Evolutionary conservation across 2,329 filamentous ascomycete species (phyloP).

Genomic region (Metarhizium anisopliae): DNA sequence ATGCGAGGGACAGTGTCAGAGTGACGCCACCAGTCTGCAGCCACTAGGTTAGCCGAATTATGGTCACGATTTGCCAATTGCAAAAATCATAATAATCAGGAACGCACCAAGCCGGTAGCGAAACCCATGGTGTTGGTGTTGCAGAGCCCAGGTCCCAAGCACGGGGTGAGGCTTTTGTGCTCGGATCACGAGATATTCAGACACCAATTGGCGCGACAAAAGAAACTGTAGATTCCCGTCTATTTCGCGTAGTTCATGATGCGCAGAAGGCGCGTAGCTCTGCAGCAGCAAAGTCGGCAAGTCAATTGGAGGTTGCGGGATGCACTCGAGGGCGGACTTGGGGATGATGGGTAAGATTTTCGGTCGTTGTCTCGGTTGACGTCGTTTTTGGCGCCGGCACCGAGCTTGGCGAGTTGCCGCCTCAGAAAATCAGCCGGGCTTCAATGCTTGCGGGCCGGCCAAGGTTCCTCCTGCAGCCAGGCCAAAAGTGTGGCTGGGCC

Average conservation of each 20-base stretch:
- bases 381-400: slow-evolving; percentile 9
- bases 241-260: slow-evolving; percentile 23
- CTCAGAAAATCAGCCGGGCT: no score
- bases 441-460: no score
- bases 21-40: slow-evolving; percentile 64
- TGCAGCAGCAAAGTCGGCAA: slow-evolving; percentile 7
- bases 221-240: background rate
- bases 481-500: slow-evolving; percentile 20
- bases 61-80: background rate
- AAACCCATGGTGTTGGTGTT: slow-evolving; percentile 54
- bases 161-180: background rate
- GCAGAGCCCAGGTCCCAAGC: slow-evolving; percentile 2
- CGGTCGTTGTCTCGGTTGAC: slow-evolving; percentile 5
- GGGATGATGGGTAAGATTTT: background rate
- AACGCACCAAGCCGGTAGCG: slow-evolving; percentile 62
- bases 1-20: slow-evolving; percentile 64
- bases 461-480: background rate
- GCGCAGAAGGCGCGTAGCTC: slow-evolving; percentile 19
- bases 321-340: background rate
- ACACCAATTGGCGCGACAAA: slow-evolving; percentile 2
- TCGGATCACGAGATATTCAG: background rate
- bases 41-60: slow-evolving; percentile 5
- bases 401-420: background rate
- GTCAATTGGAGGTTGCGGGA: slow-evolving; percentile 1
- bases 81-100: background rate